Evolutionary conservation across 805 yeast species (phyloP).

Genomic region (Yamadazyma sp.): DNA sequence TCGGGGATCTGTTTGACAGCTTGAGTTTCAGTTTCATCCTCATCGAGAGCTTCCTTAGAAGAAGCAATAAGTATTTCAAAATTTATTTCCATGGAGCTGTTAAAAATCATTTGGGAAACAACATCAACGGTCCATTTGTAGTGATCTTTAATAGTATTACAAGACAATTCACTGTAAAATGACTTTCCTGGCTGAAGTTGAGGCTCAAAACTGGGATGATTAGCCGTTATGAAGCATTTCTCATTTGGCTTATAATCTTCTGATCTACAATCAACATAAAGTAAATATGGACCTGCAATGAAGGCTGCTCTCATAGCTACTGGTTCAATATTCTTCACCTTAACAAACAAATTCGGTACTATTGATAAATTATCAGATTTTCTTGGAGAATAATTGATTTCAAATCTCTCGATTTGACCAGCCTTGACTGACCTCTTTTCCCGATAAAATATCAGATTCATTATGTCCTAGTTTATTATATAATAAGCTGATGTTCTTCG

Average conservation of each 20-base stretch:
- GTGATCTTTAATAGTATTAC: conserved; percentile 56
- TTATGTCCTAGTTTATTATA: no score
- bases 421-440: conserved; percentile 46
- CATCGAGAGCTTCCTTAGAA: conserved; percentile 35
- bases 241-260: conserved; percentile 55
- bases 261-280: conserved; percentile 80
- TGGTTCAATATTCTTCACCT: conserved; percentile 69
- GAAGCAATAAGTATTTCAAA: conserved; percentile 60
- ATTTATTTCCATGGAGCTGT: conserved; percentile 62
- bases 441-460: conserved; percentile 30
- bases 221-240: conserved; percentile 63
- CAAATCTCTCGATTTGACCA: conserved; percentile 59
- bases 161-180: conserved; percentile 55
- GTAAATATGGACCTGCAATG: conserved; percentile 82
- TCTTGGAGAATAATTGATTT: conserved; percentile 47
- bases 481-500: no score
- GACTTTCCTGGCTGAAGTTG: conserved; percentile 68
- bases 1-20: conserved; percentile 13
- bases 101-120: conserved; percentile 74
- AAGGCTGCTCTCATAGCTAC: conserved; percentile 77
- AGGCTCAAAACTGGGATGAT: conserved; percentile 74
- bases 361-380: conserved; percentile 3
- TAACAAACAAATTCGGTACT: conserved; percentile 40
- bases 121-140: conserved; percentile 82
- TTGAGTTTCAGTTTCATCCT: conserved; percentile 19